A percentile compares a stretch with the other conserved stretches of the same genome.
phyloP scores from a whole-genome alignment of 2,329 filamentous ascomycete genomes.

The Sclerotinia minor region DNA sequence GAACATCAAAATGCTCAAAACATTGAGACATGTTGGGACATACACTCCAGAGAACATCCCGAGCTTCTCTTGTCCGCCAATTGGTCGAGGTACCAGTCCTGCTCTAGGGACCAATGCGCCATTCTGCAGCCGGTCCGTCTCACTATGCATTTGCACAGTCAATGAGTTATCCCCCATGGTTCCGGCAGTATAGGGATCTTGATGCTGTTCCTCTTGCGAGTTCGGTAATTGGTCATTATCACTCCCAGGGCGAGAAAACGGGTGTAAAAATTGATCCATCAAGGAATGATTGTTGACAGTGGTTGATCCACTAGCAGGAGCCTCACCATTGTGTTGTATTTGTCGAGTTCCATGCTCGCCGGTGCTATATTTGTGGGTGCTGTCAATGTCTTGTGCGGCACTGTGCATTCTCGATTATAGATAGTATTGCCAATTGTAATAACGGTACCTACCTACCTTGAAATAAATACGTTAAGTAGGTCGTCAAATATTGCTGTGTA shows the following conservation, averaged over 20 bases:
- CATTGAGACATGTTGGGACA: conserved; percentile 85
- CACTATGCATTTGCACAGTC: conserved; percentile 35
- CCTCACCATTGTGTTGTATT: not conserved
- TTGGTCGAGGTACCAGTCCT: conserved; percentile 45
- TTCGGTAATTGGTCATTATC: not conserved
- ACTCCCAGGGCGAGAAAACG: conserved; percentile 10
- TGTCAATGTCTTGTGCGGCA: conserved; percentile 18
- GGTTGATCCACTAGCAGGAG: not conserved
- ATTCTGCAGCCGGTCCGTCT: conserved; percentile 37
- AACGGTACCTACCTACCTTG: conserved; percentile 5
- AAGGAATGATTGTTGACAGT: not conserved
- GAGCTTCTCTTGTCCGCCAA: conserved; percentile 58
- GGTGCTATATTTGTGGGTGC: conserved; percentile 9
- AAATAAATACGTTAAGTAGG: not conserved
- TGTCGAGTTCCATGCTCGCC: conserved; percentile 1
- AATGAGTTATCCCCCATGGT: conserved; percentile 31
- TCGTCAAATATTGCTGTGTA: not conserved
- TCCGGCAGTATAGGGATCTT: conserved; percentile 8
- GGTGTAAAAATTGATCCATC: not conserved
- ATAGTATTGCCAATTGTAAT: not conserved
- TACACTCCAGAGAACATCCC: conserved; percentile 79
- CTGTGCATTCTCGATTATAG: conserved; percentile 22
- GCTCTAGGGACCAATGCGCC: conserved; percentile 41
- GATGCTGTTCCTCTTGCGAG: conserved; percentile 6
- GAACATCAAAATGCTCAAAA: conserved; percentile 90